Conservation (phyloP, 257 asterid genomes). For the Nicotiana sylvestris region DNA sequence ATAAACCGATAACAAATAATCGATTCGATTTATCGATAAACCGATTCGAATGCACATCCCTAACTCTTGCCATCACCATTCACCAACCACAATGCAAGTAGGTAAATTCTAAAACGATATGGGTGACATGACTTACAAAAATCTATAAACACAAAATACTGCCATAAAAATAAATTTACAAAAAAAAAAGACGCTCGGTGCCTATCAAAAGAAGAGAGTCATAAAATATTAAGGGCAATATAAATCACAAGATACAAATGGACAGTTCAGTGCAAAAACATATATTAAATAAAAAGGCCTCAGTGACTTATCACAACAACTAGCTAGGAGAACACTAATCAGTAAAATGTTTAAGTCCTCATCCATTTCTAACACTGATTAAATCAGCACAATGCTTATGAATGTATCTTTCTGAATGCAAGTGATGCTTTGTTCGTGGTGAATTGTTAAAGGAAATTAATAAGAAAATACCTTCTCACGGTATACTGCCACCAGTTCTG, state of each 20-base stretch:
- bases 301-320: background rate
- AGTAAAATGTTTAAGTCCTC: slow-evolving; percentile 6
- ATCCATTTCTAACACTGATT: background rate
- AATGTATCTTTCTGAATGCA: background rate
- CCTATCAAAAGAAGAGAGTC: background rate
- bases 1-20: too few species aligned
- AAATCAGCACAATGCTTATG: background rate
- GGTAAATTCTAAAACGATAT: background rate
- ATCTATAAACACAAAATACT: background rate
- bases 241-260: background rate
- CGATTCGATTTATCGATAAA: too few species aligned
- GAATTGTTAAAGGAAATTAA: background rate
- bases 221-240: background rate
- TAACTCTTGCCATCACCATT: background rate
- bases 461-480: slow-evolving; percentile 73
- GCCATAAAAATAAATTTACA: background rate
- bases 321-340: background rate
- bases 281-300: background rate
- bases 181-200: background rate
- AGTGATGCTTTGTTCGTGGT: background rate
- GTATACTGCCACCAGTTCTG: slow-evolving; percentile 80
- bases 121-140: background rate
- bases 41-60: too few species aligned
- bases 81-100: slow-evolving; percentile 1
- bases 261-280: background rate